Evolutionary conservation across 2,329 filamentous ascomycete genomes (phyloP).

Genomic region (Furcasterigmium sp.): DNA sequence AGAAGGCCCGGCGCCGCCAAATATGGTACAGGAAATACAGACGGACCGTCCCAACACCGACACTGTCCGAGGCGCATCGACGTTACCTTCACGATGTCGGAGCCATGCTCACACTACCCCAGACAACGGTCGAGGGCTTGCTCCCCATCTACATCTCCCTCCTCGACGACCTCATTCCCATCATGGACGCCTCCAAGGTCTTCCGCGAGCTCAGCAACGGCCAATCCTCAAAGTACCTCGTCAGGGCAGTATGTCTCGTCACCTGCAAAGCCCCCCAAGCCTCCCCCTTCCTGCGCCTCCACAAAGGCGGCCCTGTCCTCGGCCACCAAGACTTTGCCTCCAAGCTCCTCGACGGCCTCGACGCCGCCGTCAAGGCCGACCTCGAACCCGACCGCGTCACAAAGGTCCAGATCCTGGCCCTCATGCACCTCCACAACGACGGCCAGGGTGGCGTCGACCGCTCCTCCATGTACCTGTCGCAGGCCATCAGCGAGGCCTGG

Average conservation of each 20-base stretch:
- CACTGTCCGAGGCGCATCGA: slow-evolving; percentile 6
- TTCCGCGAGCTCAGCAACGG: slow-evolving; percentile 14
- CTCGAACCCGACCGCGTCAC: slow-evolving; percentile 15
- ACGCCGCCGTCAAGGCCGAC: slow-evolving; percentile 17
- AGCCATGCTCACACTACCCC: slow-evolving; percentile 9
- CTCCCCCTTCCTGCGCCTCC: slow-evolving; percentile 14
- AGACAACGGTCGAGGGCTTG: slow-evolving; percentile 10
- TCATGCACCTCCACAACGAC: slow-evolving; percentile 20
- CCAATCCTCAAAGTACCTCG: slow-evolving; percentile 12
- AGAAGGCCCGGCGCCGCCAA: slow-evolving; percentile 2
- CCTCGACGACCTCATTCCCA: slow-evolving; percentile 12
- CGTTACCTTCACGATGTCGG: slow-evolving; percentile 12
- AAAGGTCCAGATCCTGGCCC: slow-evolving; percentile 16
- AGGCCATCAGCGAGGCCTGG: slow-evolving; percentile 19
- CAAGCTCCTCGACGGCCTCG: slow-evolving; percentile 13
- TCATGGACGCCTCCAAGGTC: slow-evolving; percentile 9
- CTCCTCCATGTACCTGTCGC: slow-evolving; percentile 14
- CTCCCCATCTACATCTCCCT: slow-evolving; percentile 11
- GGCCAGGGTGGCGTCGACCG: slow-evolving; percentile 15
- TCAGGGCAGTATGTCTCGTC: slow-evolving; percentile 17
- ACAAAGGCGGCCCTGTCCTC: slow-evolving; percentile 8
- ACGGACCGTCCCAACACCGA: not conserved
- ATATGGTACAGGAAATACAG: slow-evolving; percentile 13
- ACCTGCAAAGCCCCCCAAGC: slow-evolving; percentile 17
- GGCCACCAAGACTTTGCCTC: slow-evolving; percentile 12